Conservation (phyloP, 768 basidiomycete species). For the Phaeotremella fagi region DNA sequence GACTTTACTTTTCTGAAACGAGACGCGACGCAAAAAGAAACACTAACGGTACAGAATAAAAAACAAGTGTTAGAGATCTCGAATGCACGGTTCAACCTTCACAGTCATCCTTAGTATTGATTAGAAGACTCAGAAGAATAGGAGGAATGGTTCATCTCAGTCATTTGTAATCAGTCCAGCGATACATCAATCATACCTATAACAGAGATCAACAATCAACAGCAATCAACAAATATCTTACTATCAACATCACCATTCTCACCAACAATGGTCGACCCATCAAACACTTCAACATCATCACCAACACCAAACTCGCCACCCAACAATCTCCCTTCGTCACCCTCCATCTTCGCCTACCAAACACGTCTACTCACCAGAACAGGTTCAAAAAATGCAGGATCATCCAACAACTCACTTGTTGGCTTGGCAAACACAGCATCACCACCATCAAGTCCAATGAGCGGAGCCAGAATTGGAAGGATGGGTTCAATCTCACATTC, state of each 20-base stretch:
- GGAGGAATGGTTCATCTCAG: too few relatives aligned
- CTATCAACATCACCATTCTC: background rate
- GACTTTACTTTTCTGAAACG: too few relatives aligned
- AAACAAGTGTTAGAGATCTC: too few relatives aligned
- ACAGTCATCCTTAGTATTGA: too few relatives aligned
- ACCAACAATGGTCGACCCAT: background rate
- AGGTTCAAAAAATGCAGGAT: conserved; percentile 7
- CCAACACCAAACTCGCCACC: conserved; percentile 33
- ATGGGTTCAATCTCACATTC: conserved; percentile 9
- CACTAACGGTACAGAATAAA: too few relatives aligned
- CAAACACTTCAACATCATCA: too few relatives aligned
- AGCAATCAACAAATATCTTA: background rate
- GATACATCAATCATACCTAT: background rate
- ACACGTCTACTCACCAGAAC: conserved; percentile 30
- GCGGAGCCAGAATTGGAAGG: background rate
- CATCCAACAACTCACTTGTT: background rate
- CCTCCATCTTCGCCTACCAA: conserved; percentile 40
- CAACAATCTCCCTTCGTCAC: conserved; percentile 28
- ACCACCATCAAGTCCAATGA: conserved; percentile 11
- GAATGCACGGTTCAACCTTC: too few relatives aligned
- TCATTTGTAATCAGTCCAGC: background rate
- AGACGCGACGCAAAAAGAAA: too few relatives aligned
- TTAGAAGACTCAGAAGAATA: too few relatives aligned
- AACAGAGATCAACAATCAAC: background rate
- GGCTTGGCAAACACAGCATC: conserved; percentile 6